phyloP scores from a whole-genome alignment of 768 basidiomycete genomes.

The Mycena albidolilacea region DNA sequence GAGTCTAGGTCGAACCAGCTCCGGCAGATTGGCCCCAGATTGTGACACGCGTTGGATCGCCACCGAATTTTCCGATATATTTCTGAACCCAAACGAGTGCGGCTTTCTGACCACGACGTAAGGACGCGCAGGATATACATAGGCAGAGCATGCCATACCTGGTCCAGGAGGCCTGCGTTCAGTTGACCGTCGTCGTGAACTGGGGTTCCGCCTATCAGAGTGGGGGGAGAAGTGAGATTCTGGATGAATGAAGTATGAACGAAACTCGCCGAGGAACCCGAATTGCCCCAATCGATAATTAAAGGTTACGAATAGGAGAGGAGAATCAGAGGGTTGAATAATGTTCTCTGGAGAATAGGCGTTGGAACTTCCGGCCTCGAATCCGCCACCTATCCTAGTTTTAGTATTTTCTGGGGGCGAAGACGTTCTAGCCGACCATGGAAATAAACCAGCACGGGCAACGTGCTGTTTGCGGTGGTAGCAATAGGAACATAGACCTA shows the following conservation, averaged over 20 bases:
- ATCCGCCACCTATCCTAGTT: constrained; percentile 55
- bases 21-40: constrained; percentile 62
- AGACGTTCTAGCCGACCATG: constrained; percentile 48
- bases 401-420: neutral
- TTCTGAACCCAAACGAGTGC: constrained; percentile 56
- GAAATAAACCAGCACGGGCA: constrained; percentile 59
- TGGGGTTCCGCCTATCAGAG: constrained; percentile 48
- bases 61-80: constrained; percentile 56
- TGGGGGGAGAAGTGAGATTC: neutral
- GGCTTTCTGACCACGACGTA: constrained; percentile 44
- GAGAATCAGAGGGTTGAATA: constrained; percentile 49
- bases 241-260: neutral
- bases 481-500: constrained; percentile 38
- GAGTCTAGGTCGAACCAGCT: constrained; percentile 43
- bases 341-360: constrained; percentile 50
- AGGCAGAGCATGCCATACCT: constrained; percentile 15
- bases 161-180: constrained; percentile 56
- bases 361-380: constrained; percentile 53
- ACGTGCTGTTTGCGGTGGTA: constrained; percentile 13
- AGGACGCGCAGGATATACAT: neutral
- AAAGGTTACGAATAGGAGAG: constrained; percentile 55
- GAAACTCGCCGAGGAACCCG: constrained; percentile 53
- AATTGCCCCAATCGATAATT: constrained; percentile 50
- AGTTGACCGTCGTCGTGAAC: constrained; percentile 45
- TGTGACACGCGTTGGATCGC: constrained; percentile 52